Conservation (phyloP, 257 asterid species). For the Solanum chmielewskii region DNA sequence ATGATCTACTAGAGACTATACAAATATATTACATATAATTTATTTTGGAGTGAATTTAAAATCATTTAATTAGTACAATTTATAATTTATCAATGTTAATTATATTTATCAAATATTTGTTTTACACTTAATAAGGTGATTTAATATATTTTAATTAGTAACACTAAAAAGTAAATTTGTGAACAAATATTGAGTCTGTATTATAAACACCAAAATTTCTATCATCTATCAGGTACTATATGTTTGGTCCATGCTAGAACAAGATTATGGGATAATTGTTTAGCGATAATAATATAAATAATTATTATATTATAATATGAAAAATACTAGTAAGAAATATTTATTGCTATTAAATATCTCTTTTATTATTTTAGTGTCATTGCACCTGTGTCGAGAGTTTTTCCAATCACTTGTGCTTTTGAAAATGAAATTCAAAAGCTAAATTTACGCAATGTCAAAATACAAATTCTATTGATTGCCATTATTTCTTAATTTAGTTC, state of each 20-base stretch:
- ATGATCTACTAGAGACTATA: background rate
- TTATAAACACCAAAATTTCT: background rate
- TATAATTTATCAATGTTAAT: no score
- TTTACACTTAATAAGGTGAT: no score
- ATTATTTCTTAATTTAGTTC: background rate
- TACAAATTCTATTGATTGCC: background rate
- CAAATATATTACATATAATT: background rate
- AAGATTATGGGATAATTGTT: no score
- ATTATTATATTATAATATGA: no score
- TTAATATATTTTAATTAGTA: no score
- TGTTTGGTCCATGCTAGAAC: background rate
- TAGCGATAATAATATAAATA: no score
- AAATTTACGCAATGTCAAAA: background rate
- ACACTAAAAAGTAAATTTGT: no score
- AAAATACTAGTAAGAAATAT: background rate
- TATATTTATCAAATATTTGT: no score
- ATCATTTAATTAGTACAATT: no score
- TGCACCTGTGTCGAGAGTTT: background rate
- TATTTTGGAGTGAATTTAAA: background rate
- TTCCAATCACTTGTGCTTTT: background rate
- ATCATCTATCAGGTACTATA: background rate
- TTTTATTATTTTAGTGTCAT: no score
- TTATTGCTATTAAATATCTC: no score
- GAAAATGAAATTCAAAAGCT: background rate
- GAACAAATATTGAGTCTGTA: no score